Percentiles rank a stretch among this genome's conserved stretches.
Evolutionary conservation across 495 filamentous ascomycete genomes (phyloP).

Genomic region (Hypoxylon fuscum): DNA sequence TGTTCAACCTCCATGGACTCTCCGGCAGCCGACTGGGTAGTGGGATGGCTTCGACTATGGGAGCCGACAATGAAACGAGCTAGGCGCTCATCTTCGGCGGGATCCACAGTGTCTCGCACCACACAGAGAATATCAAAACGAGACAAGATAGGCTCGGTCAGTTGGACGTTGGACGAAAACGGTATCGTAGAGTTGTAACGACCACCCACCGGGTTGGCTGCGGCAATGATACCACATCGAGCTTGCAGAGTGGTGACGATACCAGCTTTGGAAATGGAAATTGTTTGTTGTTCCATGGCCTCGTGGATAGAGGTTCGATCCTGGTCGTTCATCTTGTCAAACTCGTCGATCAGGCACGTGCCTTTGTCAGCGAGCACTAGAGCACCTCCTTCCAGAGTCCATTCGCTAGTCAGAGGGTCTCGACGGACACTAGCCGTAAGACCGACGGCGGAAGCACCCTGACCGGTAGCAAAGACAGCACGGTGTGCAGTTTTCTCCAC

Average conservation of each 20-base stretch:
- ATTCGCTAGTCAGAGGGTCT: constrained; percentile 95
- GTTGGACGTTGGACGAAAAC: constrained; percentile 93
- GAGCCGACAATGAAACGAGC: constrained; percentile 95
- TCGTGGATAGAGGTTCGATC: constrained; percentile 98
- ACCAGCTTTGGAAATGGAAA: constrained; percentile 98
- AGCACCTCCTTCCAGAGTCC: constrained; percentile 97
- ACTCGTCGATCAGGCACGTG: constrained; percentile 97
- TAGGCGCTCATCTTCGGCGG: constrained; percentile 91
- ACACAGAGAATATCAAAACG: constrained; percentile 99
- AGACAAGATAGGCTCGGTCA: constrained; percentile 96
- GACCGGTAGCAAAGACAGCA: constrained; percentile 97
- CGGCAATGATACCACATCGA: constrained; percentile 96
- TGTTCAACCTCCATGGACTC: constrained; percentile 71
- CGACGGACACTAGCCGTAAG: constrained; percentile 95
- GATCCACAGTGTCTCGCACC: constrained; percentile 97
- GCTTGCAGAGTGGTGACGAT: constrained; percentile 98
- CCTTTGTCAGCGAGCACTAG: constrained; percentile 95
- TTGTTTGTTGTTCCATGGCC: constrained; percentile 99
- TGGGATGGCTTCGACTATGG: constrained; percentile 88
- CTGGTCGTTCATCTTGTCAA: constrained; percentile 99
- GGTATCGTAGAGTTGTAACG: constrained; percentile 97
- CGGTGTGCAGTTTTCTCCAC: constrained; percentile 97
- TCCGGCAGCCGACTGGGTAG: constrained; percentile 60
- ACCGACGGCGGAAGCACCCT: constrained; percentile 97
- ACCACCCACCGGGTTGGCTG: constrained; percentile 95